These are phyloP conservation scores for Sporisorium iseilematis-ciliati DNA, from an alignment of 1,284 basidiomycete species.

Conservation along the genomic window DNA sequence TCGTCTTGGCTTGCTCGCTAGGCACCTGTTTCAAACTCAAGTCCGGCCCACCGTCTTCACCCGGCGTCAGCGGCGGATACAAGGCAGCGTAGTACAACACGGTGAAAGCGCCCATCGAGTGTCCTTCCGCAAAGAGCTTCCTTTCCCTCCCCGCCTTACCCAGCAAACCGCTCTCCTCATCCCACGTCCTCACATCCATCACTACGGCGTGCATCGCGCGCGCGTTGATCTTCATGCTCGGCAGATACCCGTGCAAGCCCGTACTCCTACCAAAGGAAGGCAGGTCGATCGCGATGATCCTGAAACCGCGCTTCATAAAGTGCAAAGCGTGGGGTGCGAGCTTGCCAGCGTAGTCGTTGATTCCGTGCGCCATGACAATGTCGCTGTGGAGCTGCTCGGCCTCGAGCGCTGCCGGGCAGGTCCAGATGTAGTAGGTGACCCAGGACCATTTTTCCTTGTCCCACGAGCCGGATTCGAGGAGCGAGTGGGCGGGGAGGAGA, in stretches of 20 bases:
- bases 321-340: constrained; percentile 71
- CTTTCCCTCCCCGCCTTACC: constrained; percentile 40
- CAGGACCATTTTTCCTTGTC: constrained; percentile 46
- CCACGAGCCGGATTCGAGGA: constrained; percentile 43
- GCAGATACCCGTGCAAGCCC: constrained; percentile 72
- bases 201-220: constrained; percentile 72
- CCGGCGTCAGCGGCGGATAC: constrained; percentile 58
- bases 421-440: constrained; percentile 66
- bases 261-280: constrained; percentile 71
- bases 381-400: constrained; percentile 55
- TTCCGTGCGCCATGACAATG: constrained; percentile 64
- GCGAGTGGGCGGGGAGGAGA: constrained; percentile 42
- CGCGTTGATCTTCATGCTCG: constrained; percentile 70
- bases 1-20: constrained; percentile 36
- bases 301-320: constrained; percentile 72
- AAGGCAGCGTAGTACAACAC: constrained; percentile 68
- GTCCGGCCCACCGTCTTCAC: constrained; percentile 41
- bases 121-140: constrained; percentile 70
- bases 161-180: constrained; percentile 35
- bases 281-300: constrained; percentile 73
- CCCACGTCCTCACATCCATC: constrained; percentile 69
- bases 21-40: constrained; percentile 37
- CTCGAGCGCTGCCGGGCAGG: constrained; percentile 42
- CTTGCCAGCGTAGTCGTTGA: constrained; percentile 67
- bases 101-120: constrained; percentile 71